Base-by-base conservation (phyloP, 768 basidiomycete genomes). In the Sporobolomyces roseus region DNA sequence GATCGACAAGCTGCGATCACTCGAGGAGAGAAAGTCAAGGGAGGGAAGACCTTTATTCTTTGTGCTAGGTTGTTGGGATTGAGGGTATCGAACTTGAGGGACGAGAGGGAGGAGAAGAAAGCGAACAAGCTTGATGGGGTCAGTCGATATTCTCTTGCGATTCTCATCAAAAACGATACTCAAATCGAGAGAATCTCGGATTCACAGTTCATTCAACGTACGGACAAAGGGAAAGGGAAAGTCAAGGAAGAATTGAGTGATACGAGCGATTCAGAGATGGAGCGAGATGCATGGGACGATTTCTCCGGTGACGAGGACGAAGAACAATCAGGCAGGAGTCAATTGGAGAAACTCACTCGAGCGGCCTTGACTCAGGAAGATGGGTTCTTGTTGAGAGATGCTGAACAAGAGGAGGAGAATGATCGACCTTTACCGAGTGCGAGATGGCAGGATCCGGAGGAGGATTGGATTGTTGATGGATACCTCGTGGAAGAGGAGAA, bases 51-150 rank as follows among this genome's bases (percentile, higher is more conserved):
- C 2, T 77, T 93, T 33, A 85, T 83, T 35, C 80, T 98, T 16
- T 54, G 55, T 25, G 50, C 54, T 29, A 84, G 94, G 36, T 81
- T 99, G 27, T 88, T 99, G 71, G 94, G 94, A 8, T 80, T 99
- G 32, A 82, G 93, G 51, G 83, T 94, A 14, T 93, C 90, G 5
- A 93, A 90, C 70, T 80, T 99, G 73, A 90, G 89, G 75, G 94
- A 99, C 35, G 74, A 76, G n/a, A 46, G 65, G 16, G 65, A 59
- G 38, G 63, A 65, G 7, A 59, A 64, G 45, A 63, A 52, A 41
- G 41, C 30, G 54, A 66, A 61, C 45, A 68, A 66, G 51, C 61
- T 73, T 9, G 68, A 73, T 29, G 55, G 61, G 9, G 72, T 66
- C 56, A 35, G 67, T 59, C n/a, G n/a, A n/a, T n/a, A n/a, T 21